phyloP scores from a whole-genome alignment of 2,329 filamentous ascomycete genomes.

The Bretziella fagacearum region DNA sequence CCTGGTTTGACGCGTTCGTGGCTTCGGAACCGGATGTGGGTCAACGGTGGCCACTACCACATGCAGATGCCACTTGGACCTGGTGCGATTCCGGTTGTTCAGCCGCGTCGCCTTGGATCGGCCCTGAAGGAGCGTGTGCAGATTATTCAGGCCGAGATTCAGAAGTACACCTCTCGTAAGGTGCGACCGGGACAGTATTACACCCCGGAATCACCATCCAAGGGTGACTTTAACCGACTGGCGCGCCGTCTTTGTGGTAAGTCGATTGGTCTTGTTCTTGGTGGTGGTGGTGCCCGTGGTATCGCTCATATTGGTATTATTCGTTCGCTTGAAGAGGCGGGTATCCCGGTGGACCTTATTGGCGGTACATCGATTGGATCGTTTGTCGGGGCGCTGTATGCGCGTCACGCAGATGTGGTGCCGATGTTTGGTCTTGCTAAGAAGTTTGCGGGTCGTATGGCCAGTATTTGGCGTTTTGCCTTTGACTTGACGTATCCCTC shows the following conservation, averaged over 20 bases:
- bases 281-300: constrained; percentile 81
- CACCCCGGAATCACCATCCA: constrained; percentile 79
- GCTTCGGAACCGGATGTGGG: constrained; percentile 88
- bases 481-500: constrained; percentile 92
- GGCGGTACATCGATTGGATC: constrained; percentile 93
- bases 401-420: constrained; percentile 87
- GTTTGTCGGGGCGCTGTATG: constrained; percentile 89
- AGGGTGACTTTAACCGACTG: constrained; percentile 89
- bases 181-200: constrained; percentile 81
- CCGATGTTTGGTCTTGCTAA: constrained; percentile 94
- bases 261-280: constrained; percentile 83
- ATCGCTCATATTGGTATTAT: constrained; percentile 91
- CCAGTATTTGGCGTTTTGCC: constrained; percentile 96
- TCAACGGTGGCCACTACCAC: constrained; percentile 94
- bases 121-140: constrained; percentile 86
- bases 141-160: constrained; percentile 87
- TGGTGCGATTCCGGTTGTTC: constrained; percentile 10
- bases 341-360: constrained; percentile 87
- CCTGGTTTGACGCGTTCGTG: constrained; percentile 76
- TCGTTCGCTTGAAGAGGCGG: constrained; percentile 83
- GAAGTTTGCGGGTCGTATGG: constrained; percentile 97
- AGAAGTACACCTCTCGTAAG: constrained; percentile 91
- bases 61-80: constrained; percentile 55
- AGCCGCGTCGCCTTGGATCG: constrained; percentile 59
- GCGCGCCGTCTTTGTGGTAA: constrained; percentile 82